phyloP scores from a whole-genome alignment of 2,329 filamentous ascomycete species.

The Aspergillus luchuensis region DNA sequence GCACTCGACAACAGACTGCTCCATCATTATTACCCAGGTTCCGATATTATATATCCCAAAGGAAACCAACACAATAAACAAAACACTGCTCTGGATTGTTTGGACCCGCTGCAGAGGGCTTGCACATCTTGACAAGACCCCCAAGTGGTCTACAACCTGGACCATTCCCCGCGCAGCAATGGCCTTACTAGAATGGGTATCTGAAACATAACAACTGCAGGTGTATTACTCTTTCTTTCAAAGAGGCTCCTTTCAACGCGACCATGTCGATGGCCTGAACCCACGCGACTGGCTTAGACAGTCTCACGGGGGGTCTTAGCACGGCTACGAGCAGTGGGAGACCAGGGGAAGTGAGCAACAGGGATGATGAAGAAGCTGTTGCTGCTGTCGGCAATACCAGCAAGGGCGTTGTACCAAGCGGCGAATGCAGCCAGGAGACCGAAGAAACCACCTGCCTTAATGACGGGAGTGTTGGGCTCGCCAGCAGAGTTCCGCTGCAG shows the following conservation, averaged over 20 bases:
- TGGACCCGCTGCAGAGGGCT: background rate
- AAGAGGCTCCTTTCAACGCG: background rate
- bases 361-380: constrained; percentile 90
- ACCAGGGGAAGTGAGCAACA: constrained; percentile 95
- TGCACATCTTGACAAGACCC: background rate
- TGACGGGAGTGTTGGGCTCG: constrained; percentile 52
- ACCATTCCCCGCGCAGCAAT: constrained; percentile 16
- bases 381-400: constrained; percentile 71
- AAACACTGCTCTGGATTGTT: constrained; percentile 4
- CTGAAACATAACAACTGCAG: constrained; percentile 32
- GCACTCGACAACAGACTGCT: constrained; percentile 9
- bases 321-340: constrained; percentile 70
- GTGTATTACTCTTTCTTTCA: constrained; percentile 1
- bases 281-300: constrained; percentile 28
- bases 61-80: background rate
- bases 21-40: constrained; percentile 16
- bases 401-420: constrained; percentile 85
- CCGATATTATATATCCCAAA: constrained; percentile 1
- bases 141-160: background rate
- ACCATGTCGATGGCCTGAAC: background rate
- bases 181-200: constrained; percentile 36
- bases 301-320: constrained; percentile 54
- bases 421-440: constrained; percentile 79
- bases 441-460: constrained; percentile 74
- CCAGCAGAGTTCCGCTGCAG: constrained; percentile 53